Evolutionary conservation across 176 grass and related monocot species (phyloP), one percentile per base, ranked within the genome.

Genomic region (Calamus simplicifolius): DNA sequence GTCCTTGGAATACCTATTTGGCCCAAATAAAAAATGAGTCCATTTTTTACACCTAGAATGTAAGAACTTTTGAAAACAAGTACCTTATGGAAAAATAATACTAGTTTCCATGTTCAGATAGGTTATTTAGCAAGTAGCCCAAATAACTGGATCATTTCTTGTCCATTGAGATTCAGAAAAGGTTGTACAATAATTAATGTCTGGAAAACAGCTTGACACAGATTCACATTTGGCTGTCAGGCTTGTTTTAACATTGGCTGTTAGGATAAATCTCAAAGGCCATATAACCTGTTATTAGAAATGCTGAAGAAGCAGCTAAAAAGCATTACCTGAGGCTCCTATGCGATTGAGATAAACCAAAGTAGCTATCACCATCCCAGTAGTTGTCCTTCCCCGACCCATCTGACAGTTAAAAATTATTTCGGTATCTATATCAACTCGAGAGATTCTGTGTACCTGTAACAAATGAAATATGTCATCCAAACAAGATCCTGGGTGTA

Each of bases 381-480:
- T 97, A 59, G 93, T 97, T 70, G 93, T 97, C 53, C 93, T 60
- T 53, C 93, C 93, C 71, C 93, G 80, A 29, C 93, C 93, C 93
- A 97, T 97, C 85, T 97, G 93, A 60, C 93, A 97, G 70, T 97
- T 97, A 81, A 97, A 97, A 31, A 97, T 69, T 74, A 97, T 92
- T 72, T 97, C 87, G 35, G 87, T 97, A 66, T 97, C 93, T 75
- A 88, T 73, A 58, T 77, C 82, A 56, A 83, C 83, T 80, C 88
- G 72, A 65, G 84, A 97, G 26, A 97, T 91, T 78, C 84, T 79
- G 31, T 48, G 52, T 72, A 92, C 93, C 93, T 97, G 81, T 76
- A 69, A 71, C 49, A 77, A 29, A 76, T 48, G 75, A 79, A 43
- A 2, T 43, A 43, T 12, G 35, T 43, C 35, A 43, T 43, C 10